A percentile compares a stretch with the other conserved stretches of the same genome.
Conservation (phyloP, 495 filamentous ascomycete species). For the Xylaria sp. region DNA sequence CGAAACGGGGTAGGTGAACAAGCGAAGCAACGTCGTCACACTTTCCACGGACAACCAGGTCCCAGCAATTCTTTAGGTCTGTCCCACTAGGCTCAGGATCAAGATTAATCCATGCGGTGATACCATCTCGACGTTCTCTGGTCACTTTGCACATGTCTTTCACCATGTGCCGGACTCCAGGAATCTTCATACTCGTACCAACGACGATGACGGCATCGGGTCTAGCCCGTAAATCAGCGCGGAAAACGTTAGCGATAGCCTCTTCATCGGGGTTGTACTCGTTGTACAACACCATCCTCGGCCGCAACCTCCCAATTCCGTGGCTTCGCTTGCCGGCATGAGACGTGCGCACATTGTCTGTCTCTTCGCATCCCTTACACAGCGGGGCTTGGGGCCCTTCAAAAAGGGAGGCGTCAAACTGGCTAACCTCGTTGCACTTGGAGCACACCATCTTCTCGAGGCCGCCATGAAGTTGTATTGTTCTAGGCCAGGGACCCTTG, state of each 20-base stretch:
- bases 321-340: constrained; percentile 89
- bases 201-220: constrained; percentile 95
- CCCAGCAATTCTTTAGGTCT: constrained; percentile 91
- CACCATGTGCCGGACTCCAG: constrained; percentile 86
- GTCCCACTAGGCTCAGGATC: constrained; percentile 79
- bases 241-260: constrained; percentile 89
- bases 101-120: constrained; percentile 93
- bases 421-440: constrained; percentile 80
- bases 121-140: constrained; percentile 79
- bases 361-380: constrained; percentile 75
- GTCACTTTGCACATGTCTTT: constrained; percentile 87
- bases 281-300: constrained; percentile 96
- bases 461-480: constrained; percentile 93
- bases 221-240: constrained; percentile 78
- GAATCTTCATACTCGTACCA: constrained; percentile 93
- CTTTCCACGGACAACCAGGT: constrained; percentile 83
- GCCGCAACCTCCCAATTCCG: constrained; percentile 87
- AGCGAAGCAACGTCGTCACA: constrained; percentile 86
- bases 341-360: constrained; percentile 77
- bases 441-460: constrained; percentile 95
- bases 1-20: constrained; percentile 76
- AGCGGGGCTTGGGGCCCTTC: constrained; percentile 83
- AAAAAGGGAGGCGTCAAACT: constrained; percentile 82
- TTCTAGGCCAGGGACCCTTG: constrained; percentile 91
- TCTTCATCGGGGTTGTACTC: constrained; percentile 96